Conservation (phyloP, 1,139 yeast species). For the Barnettozyma hawaiiensis region DNA sequence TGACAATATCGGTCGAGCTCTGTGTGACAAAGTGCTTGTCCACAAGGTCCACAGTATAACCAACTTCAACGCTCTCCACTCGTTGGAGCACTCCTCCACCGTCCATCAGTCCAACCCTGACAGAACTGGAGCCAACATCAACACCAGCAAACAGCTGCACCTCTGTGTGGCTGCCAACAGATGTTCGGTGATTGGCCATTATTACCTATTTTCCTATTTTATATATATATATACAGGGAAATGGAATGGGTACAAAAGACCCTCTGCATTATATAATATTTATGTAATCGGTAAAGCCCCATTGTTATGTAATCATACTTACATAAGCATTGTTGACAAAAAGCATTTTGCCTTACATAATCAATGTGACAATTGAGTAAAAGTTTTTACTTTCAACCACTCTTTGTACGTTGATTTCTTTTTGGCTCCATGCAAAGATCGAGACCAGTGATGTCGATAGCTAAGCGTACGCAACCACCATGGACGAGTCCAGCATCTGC, state of each 20-base stretch:
- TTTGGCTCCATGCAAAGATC: not conserved
- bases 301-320: too few relatives aligned
- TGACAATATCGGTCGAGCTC: conserved; percentile 37
- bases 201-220: too few relatives aligned
- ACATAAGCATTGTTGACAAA: not conserved
- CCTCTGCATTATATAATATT: not conserved
- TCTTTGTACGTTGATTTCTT: too few relatives aligned
- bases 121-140: conserved; percentile 51
- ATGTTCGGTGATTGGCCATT: not conserved
- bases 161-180: not conserved
- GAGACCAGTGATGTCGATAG: conserved; percentile 3
- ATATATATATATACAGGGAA: too few relatives aligned
- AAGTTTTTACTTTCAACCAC: too few relatives aligned
- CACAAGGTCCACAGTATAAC: conserved; percentile 22
- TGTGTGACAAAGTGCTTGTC: conserved; percentile 35
- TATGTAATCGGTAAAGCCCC: too few relatives aligned
- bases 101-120: conserved; percentile 34
- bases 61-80: conserved; percentile 23
- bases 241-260: not conserved
- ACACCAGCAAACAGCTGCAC: conserved; percentile 32
- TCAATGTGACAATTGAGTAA: too few relatives aligned
- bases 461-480: conserved; percentile 2
- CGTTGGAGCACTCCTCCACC: conserved; percentile 18
- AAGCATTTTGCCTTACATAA: too few relatives aligned
- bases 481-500: not conserved